Conservation (phyloP, 1,284 basidiomycete species). For the Ustilago nuda region DNA sequence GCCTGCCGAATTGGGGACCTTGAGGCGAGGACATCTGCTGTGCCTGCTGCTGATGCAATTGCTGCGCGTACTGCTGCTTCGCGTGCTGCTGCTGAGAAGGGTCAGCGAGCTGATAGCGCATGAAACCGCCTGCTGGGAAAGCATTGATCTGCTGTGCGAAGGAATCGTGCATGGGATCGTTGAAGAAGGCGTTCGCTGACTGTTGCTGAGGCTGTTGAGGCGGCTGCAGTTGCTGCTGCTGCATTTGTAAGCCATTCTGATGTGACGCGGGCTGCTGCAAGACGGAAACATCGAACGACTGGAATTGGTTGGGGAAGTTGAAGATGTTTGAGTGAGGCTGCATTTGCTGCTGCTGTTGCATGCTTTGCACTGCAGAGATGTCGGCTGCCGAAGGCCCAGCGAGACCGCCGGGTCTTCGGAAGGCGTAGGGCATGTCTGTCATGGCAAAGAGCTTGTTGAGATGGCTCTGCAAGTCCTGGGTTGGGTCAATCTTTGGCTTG, state of each 20-base stretch:
- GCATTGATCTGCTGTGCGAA: constrained; percentile 16
- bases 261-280: constrained; percentile 23
- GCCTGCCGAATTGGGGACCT: background rate
- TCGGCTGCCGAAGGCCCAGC: constrained; percentile 26
- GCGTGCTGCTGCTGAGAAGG: constrained; percentile 4
- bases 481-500: constrained; percentile 55
- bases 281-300: constrained; percentile 30
- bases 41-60: constrained; percentile 6
- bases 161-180: constrained; percentile 22
- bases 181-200: constrained; percentile 8
- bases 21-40: constrained; percentile 9
- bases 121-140: constrained; percentile 28
- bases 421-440: constrained; percentile 57
- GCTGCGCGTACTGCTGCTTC: background rate
- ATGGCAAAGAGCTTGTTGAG: constrained; percentile 59
- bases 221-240: constrained; percentile 1
- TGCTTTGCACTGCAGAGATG: constrained; percentile 5
- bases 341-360: constrained; percentile 17
- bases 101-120: constrained; percentile 28
- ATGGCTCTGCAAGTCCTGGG: constrained; percentile 53
- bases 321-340: constrained; percentile 34
- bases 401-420: constrained; percentile 55
- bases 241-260: constrained; percentile 12
- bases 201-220: background rate
- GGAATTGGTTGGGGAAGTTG: constrained; percentile 32